A percentile compares a stretch with the other conserved stretches of the same genome.
These are phyloP conservation scores for Paraurostyla sp. DNA, from an alignment of 73 alveolate genomes.

Conservation along the genomic window DNA sequence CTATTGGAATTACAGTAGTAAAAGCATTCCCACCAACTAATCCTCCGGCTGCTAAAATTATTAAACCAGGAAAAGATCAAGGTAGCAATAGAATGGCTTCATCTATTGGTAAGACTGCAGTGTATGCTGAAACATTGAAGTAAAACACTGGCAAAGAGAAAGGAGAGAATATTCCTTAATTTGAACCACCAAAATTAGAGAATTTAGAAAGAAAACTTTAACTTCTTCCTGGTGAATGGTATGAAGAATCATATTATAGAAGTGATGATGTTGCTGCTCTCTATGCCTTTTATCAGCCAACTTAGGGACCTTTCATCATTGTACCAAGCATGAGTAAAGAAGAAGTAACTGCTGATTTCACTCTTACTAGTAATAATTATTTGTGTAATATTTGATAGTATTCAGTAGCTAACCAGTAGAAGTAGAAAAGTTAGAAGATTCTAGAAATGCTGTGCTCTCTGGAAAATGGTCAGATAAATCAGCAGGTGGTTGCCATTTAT, in stretches of 20 bases:
- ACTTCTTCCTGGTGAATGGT: slow-evolving; percentile 86
- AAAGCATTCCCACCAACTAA: slow-evolving; percentile 78
- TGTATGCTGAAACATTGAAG: slow-evolving; percentile 28
- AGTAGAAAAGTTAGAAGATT: slow-evolving; percentile 83
- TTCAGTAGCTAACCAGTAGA: slow-evolving; percentile 87
- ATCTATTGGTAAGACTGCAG: slow-evolving; percentile 33
- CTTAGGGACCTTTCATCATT: slow-evolving; percentile 91
- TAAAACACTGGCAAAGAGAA: slow-evolving; percentile 28
- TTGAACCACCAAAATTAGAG: slow-evolving; percentile 85
- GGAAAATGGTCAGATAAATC: slow-evolving; percentile 90
- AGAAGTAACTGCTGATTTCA: slow-evolving; percentile 81
- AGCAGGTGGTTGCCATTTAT: slow-evolving; percentile 94
- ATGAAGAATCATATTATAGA: slow-evolving; percentile 79
- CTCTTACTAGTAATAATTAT: slow-evolving; percentile 69
- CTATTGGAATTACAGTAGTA: slow-evolving; percentile 64
- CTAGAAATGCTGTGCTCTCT: slow-evolving; percentile 81
- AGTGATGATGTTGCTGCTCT: slow-evolving; percentile 91
- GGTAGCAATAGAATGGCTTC: slow-evolving; percentile 45
- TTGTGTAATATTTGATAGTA: slow-evolving; percentile 33
- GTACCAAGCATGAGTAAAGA: slow-evolving; percentile 87
- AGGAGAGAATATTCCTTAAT: slow-evolving; percentile 72
- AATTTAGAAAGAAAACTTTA: slow-evolving; percentile 88
- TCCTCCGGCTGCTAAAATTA: slow-evolving; percentile 70
- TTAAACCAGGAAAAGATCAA: slow-evolving; percentile 62
- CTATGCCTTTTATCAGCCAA: slow-evolving; percentile 85